Percentiles rank a stretch among this genome's conserved stretches.
These are phyloP conservation scores for Monotropa hypopitys DNA, from an alignment of 179 eudicot species.

Conservation along the genomic window DNA sequence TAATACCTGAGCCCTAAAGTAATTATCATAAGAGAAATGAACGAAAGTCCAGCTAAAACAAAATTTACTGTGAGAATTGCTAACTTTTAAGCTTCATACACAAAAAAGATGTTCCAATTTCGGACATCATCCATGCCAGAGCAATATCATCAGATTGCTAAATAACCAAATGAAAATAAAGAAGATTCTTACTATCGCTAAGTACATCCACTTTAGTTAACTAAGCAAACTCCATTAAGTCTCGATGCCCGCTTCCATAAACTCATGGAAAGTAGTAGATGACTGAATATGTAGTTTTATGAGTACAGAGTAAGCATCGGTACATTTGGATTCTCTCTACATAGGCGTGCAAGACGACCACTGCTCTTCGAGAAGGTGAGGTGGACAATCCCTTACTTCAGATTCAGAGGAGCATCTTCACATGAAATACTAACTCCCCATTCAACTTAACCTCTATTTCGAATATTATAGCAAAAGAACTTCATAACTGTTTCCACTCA, in stretches of 20 bases:
- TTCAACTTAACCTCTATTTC: no score
- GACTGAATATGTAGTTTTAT: neutral
- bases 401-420: no score
- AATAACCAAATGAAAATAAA: no score
- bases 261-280: neutral
- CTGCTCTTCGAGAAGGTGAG: no score
- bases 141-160: neutral
- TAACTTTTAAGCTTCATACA: neutral
- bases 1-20: neutral
- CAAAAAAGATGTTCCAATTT: neutral
- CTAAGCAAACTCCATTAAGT: neutral
- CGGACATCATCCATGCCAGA: neutral
- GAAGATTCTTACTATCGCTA: neutral
- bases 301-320: no score
- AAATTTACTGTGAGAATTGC: neutral
- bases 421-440: no score
- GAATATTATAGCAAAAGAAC: no score
- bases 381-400: no score
- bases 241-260: neutral
- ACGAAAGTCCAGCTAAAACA: neutral
- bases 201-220: neutral
- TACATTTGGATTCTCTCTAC: no score
- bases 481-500: neutral
- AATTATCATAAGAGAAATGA: neutral
- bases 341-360: no score